phyloP scores from a whole-genome alignment of 805 yeast species.

The Schizosaccharomyces cryophilus region DNA sequence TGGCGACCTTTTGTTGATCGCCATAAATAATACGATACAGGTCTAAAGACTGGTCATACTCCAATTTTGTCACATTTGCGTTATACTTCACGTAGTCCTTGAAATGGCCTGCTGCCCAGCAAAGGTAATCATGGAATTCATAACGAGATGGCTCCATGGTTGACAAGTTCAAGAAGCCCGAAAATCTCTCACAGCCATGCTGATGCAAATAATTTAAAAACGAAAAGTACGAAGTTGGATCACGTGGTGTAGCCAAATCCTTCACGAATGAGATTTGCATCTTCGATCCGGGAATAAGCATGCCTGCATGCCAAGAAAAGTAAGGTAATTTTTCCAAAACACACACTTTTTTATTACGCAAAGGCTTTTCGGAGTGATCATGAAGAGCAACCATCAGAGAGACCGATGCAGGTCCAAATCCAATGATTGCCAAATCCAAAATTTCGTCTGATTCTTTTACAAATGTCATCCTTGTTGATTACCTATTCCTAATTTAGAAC shows the following conservation, averaged over 20 bases:
- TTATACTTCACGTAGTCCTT: conserved; percentile 7
- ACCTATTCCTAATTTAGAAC: no score
- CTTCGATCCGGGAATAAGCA: conserved; percentile 10
- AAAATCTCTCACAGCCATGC: conserved; percentile 7
- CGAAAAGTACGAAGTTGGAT: conserved; percentile 11
- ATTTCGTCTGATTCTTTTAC: background rate
- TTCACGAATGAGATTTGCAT: conserved; percentile 12
- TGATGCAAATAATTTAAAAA: conserved; percentile 9
- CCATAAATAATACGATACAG: background rate
- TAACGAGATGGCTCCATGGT: conserved; percentile 11
- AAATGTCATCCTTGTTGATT: no score
- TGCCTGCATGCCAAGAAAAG: conserved; percentile 11
- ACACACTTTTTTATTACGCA: background rate
- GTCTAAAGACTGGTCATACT: background rate
- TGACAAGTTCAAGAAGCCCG: conserved; percentile 8
- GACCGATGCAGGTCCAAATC: conserved; percentile 12
- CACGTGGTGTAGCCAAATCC: conserved; percentile 11
- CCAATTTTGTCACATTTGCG: conserved; percentile 4
- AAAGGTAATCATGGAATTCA: conserved; percentile 11
- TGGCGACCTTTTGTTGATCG: background rate
- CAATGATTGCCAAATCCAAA: conserved; percentile 5
- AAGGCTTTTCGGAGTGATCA: background rate
- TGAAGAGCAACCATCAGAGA: conserved; percentile 9
- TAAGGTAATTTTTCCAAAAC: conserved; percentile 7
- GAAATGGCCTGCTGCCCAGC: conserved; percentile 11